Conservation (phyloP, 2,329 filamentous ascomycete species). For the Calonectria hawksworthii region DNA sequence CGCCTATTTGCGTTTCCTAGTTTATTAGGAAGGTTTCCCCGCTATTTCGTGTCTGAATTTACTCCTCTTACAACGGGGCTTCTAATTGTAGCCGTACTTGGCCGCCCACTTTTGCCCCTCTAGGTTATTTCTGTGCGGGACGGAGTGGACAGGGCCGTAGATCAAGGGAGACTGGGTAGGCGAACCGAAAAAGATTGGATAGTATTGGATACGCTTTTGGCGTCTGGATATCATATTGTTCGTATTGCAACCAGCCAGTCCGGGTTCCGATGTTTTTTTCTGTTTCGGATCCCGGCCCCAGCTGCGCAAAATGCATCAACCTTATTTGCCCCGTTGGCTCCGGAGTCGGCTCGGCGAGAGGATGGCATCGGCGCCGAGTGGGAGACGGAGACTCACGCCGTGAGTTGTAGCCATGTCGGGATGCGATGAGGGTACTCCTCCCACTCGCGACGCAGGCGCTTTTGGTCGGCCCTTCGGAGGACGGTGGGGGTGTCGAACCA, state of each 20-base stretch:
- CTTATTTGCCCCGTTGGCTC: conserved; percentile 13
- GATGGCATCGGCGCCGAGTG: conserved; percentile 23
- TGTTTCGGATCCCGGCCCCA: neutral
- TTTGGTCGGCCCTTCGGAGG: neutral
- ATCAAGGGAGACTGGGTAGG: neutral
- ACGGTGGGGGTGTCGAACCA: conserved; percentile 35
- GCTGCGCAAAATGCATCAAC: conserved; percentile 1
- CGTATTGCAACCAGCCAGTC: neutral
- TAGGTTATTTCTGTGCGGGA: neutral
- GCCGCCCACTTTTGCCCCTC: neutral
- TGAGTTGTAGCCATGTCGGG: conserved; percentile 8
- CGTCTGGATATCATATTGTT: neutral
- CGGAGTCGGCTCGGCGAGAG: conserved; percentile 21
- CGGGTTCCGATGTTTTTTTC: neutral
- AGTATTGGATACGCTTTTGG: neutral
- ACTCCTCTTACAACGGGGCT: neutral
- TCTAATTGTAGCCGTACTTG: neutral
- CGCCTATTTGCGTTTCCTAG: neutral
- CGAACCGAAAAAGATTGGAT: neutral
- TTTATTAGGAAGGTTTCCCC: neutral
- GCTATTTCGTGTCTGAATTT: neutral
- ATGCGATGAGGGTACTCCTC: neutral
- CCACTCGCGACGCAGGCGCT: conserved; percentile 10
- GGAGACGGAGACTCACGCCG: conserved; percentile 16
- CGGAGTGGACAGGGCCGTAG: neutral